phyloP scores from a whole-genome alignment of 305 asterid species.

The Fraxinus sp. region DNA sequence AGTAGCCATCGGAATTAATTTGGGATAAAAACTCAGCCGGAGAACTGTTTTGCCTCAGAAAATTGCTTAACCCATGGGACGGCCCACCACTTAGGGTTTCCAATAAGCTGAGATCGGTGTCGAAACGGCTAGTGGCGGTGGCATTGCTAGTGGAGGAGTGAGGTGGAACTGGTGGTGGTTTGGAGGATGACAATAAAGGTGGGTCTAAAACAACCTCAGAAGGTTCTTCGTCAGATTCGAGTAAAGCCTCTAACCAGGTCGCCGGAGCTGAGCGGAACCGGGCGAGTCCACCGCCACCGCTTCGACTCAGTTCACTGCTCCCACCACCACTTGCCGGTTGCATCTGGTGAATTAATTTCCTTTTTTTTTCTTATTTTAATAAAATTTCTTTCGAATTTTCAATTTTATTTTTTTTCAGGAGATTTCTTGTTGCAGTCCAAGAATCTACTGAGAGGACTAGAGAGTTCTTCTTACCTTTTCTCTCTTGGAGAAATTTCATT shows the following conservation, averaged over 20 bases:
- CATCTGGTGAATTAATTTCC: constrained; percentile 45
- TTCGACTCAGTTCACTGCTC: constrained; percentile 41
- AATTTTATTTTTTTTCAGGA: not conserved
- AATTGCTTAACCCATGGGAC: constrained; percentile 46
- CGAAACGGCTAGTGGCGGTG: constrained; percentile 27
- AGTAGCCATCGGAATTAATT: constrained; percentile 54
- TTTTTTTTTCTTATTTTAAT: not conserved
- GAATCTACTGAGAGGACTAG: not conserved
- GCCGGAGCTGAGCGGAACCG: constrained; percentile 88
- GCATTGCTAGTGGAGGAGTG: constrained; percentile 22
- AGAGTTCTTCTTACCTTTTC: not conserved
- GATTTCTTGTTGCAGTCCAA: not conserved
- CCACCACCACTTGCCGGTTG: constrained; percentile 63
- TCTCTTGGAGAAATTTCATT: not conserved
- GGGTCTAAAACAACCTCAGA: constrained; percentile 48
- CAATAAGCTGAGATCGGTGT: constrained; percentile 62
- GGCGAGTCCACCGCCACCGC: constrained; percentile 60
- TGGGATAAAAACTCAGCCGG: constrained; percentile 78
- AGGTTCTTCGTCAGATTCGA: constrained; percentile 68
- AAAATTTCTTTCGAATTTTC: not conserved
- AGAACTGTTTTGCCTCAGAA: constrained; percentile 81
- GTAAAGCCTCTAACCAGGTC: constrained; percentile 82
- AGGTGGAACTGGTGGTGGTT: constrained; percentile 43
- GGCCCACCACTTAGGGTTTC: constrained; percentile 49
- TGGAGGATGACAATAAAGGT: constrained; percentile 31